A percentile compares a stretch with the other conserved stretches of the same genome.
Conservation (phyloP, 331 rosid species). For the Rhamnella rubrinervis region DNA sequence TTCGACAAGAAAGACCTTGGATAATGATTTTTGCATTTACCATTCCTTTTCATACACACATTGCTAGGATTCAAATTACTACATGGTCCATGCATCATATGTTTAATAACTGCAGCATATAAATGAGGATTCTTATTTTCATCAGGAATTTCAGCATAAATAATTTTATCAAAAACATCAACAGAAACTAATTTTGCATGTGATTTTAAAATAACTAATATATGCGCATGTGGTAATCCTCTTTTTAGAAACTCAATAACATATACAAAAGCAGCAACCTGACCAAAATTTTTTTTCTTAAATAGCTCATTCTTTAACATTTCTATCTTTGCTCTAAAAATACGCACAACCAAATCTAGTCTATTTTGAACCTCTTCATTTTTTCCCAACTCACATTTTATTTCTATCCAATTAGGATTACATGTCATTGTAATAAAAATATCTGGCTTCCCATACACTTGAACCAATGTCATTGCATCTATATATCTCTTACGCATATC, state of each 20-base stretch:
- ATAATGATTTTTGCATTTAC: too few species aligned
- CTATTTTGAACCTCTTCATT: not conserved
- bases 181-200: not conserved
- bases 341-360: not conserved
- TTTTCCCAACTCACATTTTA: not conserved
- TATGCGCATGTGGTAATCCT: slow-evolving; percentile 10
- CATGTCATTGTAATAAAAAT: slow-evolving; percentile 14
- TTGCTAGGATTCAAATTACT: not conserved
- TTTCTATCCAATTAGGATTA: slow-evolving; percentile 7
- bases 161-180: not conserved
- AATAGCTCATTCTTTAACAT: not conserved
- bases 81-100: slow-evolving; percentile 10
- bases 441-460: slow-evolving; percentile 2
- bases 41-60: too few species aligned
- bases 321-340: not conserved
- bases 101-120: not conserved
- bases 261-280: not conserved
- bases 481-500: slow-evolving; percentile 5
- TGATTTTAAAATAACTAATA: not conserved
- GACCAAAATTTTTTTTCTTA: not conserved
- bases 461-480: slow-evolving; percentile 1
- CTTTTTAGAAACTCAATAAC: slow-evolving; percentile 14
- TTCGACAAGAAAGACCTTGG: too few species aligned
- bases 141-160: not conserved
- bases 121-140: not conserved